A percentile compares a stretch with the other conserved stretches of the same genome.
Evolutionary conservation across 2,329 filamentous ascomycete genomes (phyloP).

Genomic region (Colletotrichum euphorbiae): DNA sequence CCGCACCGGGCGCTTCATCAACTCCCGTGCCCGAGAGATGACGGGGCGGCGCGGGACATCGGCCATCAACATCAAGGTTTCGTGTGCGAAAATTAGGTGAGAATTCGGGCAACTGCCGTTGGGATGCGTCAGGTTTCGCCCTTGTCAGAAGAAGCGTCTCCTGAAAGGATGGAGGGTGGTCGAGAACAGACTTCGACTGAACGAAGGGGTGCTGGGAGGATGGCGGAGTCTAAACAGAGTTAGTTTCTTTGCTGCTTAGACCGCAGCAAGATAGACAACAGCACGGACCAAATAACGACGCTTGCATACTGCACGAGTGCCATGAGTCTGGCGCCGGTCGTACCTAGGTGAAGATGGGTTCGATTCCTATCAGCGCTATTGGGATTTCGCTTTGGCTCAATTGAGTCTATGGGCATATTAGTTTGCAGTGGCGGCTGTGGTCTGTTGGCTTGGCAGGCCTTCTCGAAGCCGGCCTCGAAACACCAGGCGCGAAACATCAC

Average conservation of each 20-base stretch:
- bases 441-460: slow-evolving; percentile 5
- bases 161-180: slow-evolving; percentile 6
- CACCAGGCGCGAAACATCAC: slow-evolving; percentile 35
- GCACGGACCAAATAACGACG: neutral
- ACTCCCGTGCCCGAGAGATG: neutral
- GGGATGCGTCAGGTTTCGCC: slow-evolving; percentile 12
- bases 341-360: too few relatives aligned
- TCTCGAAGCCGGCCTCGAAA: slow-evolving; percentile 37
- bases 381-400: too few relatives aligned
- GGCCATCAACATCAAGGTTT: neutral
- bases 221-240: slow-evolving; percentile 34
- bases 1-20: too few relatives aligned
- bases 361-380: too few relatives aligned
- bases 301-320: slow-evolving; percentile 6
- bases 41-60: too few relatives aligned
- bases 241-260: neutral
- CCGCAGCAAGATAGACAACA: neutral
- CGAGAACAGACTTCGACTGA: slow-evolving; percentile 16
- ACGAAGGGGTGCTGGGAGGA: neutral
- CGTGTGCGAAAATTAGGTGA: neutral
- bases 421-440: too few relatives aligned
- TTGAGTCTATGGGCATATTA: too few relatives aligned
- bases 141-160: slow-evolving; percentile 1
- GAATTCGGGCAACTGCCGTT: neutral
- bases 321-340: neutral